A percentile compares a stretch with the other conserved stretches of the same genome.
Conservation (phyloP, 2,329 filamentous ascomycete species). For the Sordariomycetes sp. region DNA sequence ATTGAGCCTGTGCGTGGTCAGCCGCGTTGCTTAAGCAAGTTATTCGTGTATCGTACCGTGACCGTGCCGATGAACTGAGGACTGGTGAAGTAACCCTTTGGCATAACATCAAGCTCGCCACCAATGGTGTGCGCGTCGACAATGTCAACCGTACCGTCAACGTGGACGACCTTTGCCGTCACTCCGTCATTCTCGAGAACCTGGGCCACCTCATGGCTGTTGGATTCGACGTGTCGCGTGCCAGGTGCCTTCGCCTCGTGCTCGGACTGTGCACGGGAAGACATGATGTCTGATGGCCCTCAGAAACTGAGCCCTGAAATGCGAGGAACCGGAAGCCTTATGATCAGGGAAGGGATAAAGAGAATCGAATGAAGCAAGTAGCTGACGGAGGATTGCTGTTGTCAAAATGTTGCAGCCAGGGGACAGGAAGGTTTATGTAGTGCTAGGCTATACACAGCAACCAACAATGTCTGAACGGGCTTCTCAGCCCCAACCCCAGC, state of each 20-base stretch:
- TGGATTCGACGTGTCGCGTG: not conserved
- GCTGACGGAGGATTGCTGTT: too few relatives aligned
- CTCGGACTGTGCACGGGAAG: not conserved
- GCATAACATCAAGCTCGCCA: conserved; percentile 28
- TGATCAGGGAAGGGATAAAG: too few relatives aligned
- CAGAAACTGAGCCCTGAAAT: too few relatives aligned
- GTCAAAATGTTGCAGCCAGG: too few relatives aligned
- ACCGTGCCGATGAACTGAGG: conserved; percentile 30
- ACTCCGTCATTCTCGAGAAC: conserved; percentile 8
- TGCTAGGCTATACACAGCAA: too few relatives aligned
- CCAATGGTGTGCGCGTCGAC: conserved; percentile 31
- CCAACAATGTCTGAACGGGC: too few relatives aligned
- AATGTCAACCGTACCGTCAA: conserved; percentile 31
- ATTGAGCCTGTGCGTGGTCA: conserved; percentile 16
- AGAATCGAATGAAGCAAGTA: too few relatives aligned
- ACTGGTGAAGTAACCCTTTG: conserved; percentile 28
- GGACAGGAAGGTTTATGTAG: too few relatives aligned
- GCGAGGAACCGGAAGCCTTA: too few relatives aligned
- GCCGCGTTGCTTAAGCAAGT: not conserved
- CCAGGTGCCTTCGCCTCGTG: not conserved
- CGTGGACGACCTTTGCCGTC: conserved; percentile 21
- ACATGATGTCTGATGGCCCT: too few relatives aligned
- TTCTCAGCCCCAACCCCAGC: too few relatives aligned
- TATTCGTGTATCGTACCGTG: conserved; percentile 11
- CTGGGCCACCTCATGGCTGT: not conserved